Percentiles rank a stretch among this genome's conserved stretches.
These are phyloP conservation scores for Rhynchospora breviuscula DNA, from an alignment of 176 grass and related monocot species.

Conservation along the genomic window DNA sequence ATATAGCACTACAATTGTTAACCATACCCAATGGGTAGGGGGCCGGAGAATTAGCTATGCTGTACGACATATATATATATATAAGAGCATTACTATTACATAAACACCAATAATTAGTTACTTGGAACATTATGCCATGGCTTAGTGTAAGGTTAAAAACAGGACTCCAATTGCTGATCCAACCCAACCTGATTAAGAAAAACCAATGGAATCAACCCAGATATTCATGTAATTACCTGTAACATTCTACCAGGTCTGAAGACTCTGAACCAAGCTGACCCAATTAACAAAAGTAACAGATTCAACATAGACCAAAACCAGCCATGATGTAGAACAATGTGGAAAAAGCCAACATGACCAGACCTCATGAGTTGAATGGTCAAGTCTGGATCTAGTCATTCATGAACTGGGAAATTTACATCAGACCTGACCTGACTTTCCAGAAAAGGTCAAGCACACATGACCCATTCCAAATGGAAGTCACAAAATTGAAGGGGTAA, in stretches of 20 bases:
- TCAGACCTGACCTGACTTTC: not conserved
- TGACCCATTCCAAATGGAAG: not conserved
- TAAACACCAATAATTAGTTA: not conserved
- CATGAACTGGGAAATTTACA: not conserved
- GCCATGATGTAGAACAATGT: not conserved
- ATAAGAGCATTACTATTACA: not conserved
- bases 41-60: conserved; percentile 26
- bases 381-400: not conserved
- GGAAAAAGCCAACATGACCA: not conserved
- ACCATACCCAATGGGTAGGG: too few relatives aligned
- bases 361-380: not conserved
- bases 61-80: conserved; percentile 26
- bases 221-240: not conserved
- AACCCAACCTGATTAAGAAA: not conserved
- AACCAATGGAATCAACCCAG: not conserved
- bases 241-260: not conserved
- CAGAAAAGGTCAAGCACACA: too few relatives aligned
- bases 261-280: not conserved
- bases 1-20: too few relatives aligned
- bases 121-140: conserved; percentile 3
- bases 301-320: not conserved
- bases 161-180: not conserved
- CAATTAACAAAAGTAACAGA: not conserved
- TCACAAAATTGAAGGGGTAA: not conserved
- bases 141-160: not conserved